phyloP scores from a whole-genome alignment of 768 basidiomycete species.

The Russula griseocarnosa region DNA sequence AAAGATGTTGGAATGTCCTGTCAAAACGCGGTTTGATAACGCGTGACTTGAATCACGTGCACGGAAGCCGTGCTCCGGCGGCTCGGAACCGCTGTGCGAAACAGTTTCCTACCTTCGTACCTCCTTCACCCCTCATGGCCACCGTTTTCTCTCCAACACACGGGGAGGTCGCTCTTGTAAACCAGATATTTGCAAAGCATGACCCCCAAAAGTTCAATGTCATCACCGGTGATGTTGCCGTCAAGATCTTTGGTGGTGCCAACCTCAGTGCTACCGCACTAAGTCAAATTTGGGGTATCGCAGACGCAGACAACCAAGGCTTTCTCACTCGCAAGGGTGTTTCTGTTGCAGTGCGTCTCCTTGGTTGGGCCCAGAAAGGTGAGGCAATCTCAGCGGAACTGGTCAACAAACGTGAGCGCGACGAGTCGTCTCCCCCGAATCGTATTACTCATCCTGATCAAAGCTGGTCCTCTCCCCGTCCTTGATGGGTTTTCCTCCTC shows the following conservation, averaged over 20 bases:
- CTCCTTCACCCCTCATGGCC: slow-evolving; percentile 33
- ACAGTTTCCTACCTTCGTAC: not conserved
- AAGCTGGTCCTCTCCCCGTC: slow-evolving; percentile 80
- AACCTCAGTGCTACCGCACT: slow-evolving; percentile 72
- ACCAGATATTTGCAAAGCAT: slow-evolving; percentile 65
- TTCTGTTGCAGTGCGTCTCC: slow-evolving; percentile 81
- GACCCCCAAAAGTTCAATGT: slow-evolving; percentile 80
- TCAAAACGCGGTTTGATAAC: not conserved
- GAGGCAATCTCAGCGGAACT: slow-evolving; percentile 61
- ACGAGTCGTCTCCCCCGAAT: slow-evolving; percentile 11
- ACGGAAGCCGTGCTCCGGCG: not conserved
- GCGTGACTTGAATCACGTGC: slow-evolving; percentile 11
- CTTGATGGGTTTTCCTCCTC: slow-evolving; percentile 64
- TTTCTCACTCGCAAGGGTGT: slow-evolving; percentile 87
- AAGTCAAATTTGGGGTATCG: slow-evolving; percentile 90
- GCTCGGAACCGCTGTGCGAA: not conserved
- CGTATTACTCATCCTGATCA: slow-evolving; percentile 24
- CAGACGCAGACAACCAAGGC: slow-evolving; percentile 92
- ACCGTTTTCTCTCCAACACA: slow-evolving; percentile 46
- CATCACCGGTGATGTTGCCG: slow-evolving; percentile 86
- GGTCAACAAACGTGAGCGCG: slow-evolving; percentile 62
- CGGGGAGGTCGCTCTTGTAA: slow-evolving; percentile 54
- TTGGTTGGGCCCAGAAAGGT: slow-evolving; percentile 89
- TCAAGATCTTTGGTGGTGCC: slow-evolving; percentile 79
- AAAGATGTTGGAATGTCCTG: not conserved